Base-by-base conservation (phyloP, 805 yeast genomes). In the Teunomyces panamensis region DNA sequence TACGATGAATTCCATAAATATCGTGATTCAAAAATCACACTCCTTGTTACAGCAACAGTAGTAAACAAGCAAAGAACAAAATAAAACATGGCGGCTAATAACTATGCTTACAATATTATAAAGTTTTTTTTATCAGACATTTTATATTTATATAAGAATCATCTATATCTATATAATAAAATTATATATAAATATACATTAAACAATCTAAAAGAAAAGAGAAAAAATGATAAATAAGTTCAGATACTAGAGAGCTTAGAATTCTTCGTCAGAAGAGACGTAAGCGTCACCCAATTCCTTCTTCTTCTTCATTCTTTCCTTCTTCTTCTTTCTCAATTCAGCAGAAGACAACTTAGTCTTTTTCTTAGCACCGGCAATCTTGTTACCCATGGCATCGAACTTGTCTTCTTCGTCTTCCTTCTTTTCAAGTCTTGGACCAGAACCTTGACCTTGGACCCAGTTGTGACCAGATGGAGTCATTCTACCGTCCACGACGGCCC, bases 261-360 rank as follows among this genome's bases (percentile, higher is more conserved):
- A 67, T 49, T 92, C 99, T 64, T 91, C 97, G 65, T 96, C 94
- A 57, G 64, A 59, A 51, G 98, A 92, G 63, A 90, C 97, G 75
- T 94, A 95, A 76, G 94, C 98, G 73, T 94, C 99, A 83, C 98
- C 98, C 73, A 91, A 77, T 77, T 87, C 96, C 96, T 94, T 94
- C 97, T 92, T 94, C 96, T 92, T 94, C 87, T 87, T 89, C 98
- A 94, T 91, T 86, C 99, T 90, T 82, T 94, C 99, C 96, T 94
- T 94, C 97, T 94, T 94, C 97, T 94, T 94, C 97, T 94, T 94
- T 86, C 99, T 89, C 75, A 92, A 82, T 79, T 94, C 99, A 60
- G 99, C 97, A 73, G 98, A 90, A 62, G 97, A 88, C 71, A 94
- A 83, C 88, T 94, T 94, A 77, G 83, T 81, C 85, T 87, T 91